phyloP scores from a whole-genome alignment of 352 stramenopile genomes.

The Pythium chondricola region DNA sequence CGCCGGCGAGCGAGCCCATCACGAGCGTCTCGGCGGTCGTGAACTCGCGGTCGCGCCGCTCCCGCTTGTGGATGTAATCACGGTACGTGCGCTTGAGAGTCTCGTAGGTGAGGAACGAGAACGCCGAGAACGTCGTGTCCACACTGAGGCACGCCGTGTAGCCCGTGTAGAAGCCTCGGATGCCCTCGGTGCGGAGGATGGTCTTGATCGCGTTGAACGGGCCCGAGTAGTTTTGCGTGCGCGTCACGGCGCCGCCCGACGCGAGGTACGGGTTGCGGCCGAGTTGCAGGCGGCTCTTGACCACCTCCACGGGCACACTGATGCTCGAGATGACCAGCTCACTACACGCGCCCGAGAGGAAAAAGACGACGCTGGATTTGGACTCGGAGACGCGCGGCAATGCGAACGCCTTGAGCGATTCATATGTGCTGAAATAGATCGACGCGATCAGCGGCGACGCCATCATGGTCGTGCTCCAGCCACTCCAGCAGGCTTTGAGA shows the following conservation, averaged over 20 bases:
- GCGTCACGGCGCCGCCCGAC: constrained; percentile 56
- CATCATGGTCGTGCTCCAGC: constrained; percentile 65
- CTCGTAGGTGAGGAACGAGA: constrained; percentile 85
- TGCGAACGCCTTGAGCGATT: constrained; percentile 55
- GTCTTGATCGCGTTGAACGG: constrained; percentile 51
- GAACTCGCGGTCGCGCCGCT: constrained; percentile 31
- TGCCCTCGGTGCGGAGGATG: constrained; percentile 58
- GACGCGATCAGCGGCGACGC: constrained; percentile 64
- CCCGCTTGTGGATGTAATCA: constrained; percentile 20
- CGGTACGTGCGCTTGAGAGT: constrained; percentile 51
- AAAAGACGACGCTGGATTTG: constrained; percentile 55
- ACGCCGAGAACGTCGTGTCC: constrained; percentile 75
- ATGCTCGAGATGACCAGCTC: constrained; percentile 64
- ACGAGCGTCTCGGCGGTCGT: constrained; percentile 48
- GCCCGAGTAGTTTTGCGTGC: constrained; percentile 67
- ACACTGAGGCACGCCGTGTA: constrained; percentile 76
- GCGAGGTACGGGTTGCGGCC: constrained; percentile 63
- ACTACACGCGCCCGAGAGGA: constrained; percentile 56
- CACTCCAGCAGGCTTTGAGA: constrained; percentile 64
- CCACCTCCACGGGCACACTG: constrained; percentile 73
- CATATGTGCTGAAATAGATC: constrained; percentile 76
- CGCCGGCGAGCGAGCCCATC: constrained; percentile 52
- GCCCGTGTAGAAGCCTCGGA: constrained; percentile 59
- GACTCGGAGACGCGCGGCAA: constrained; percentile 37
- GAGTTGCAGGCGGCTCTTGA: constrained; percentile 75